These are phyloP conservation scores for Penicillium sp. DNA, from an alignment of 2,329 filamentous ascomycete genomes.

Conservation along the genomic window DNA sequence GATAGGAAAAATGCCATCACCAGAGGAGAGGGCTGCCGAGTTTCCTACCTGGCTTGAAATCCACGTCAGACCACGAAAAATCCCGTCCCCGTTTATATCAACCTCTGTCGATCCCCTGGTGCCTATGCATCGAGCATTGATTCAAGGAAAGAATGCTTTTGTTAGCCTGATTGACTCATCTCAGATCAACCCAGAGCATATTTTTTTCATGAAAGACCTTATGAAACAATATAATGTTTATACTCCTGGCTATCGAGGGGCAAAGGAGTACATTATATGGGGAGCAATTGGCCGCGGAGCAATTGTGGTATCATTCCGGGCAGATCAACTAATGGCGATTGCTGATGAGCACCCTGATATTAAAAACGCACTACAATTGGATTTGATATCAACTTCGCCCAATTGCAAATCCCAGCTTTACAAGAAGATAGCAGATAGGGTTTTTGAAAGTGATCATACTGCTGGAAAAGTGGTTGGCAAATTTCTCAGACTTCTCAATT, in stretches of 20 bases:
- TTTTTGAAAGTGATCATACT: not conserved
- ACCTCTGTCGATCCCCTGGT: slow-evolving; percentile 23
- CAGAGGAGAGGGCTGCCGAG: slow-evolving; percentile 12
- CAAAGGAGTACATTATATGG: slow-evolving; percentile 35
- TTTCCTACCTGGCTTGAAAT: slow-evolving; percentile 21
- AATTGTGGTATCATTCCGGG: slow-evolving; percentile 27
- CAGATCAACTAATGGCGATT: slow-evolving; percentile 21
- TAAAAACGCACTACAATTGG: slow-evolving; percentile 24
- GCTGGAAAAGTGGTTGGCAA: slow-evolving; percentile 6
- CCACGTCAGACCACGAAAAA: slow-evolving; percentile 22
- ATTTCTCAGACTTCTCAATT: not conserved
- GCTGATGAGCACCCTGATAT: slow-evolving; percentile 19
- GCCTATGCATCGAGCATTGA: slow-evolving; percentile 30
- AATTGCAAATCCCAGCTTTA: slow-evolving; percentile 2
- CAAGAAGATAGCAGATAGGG: not conserved
- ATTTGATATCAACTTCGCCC: not conserved
- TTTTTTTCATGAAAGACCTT: slow-evolving; percentile 27
- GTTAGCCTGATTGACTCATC: slow-evolving; percentile 29
- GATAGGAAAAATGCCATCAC: slow-evolving; percentile 10
- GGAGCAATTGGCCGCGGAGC: slow-evolving; percentile 22
- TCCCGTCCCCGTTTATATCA: slow-evolving; percentile 33
- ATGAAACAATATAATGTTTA: slow-evolving; percentile 17
- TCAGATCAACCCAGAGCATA: slow-evolving; percentile 17
- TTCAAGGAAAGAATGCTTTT: slow-evolving; percentile 19
- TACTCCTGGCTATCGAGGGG: slow-evolving; percentile 24